Evolutionary conservation across 495 filamentous ascomycete genomes (phyloP), one percentile per base, ranked within the genome.

Genomic region (Neurospora sp.): DNA sequence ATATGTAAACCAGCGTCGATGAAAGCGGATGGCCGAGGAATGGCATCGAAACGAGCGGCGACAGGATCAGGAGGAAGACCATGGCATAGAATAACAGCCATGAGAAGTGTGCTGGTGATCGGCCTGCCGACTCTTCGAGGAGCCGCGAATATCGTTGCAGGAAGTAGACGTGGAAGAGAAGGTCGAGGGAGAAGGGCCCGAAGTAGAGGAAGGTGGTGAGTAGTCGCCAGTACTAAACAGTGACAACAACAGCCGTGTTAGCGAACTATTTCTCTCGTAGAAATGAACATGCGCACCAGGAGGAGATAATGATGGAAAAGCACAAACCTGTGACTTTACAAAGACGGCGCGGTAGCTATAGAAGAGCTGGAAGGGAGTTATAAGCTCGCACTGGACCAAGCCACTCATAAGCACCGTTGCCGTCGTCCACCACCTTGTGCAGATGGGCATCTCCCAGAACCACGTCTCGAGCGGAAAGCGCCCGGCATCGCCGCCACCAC

Each of bases 141-240:
- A 98, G 90, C 45, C 96, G 93, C 13, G 94, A 94, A 84, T 99
- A 99, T 36, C 96, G 93, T 78, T 97, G 94, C 62, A 98, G 89
- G 86, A 99, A 99, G 88, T 98, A 99, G 83, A 99, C 92, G 80
- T 99, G 96, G 88, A 98, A 98, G 78, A 98, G 88, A 34, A 99
- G 90, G 82, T 99, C 96, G 77, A 99, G 90, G 54, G 90, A 94
- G 70, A 99, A 88, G 13, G 94, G 94, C 28, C 96, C 96, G 81
- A 98, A 98, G 84, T 98, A 99, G 75, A 97, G 88, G 83, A 99
- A 99, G 4, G 96, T 97, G 15, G 94, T 94, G 21, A 98, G 74
- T 3, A 99, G 85, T 36, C 96, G 93, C 96, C 96, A 98, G 83
- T 97, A 98, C 93, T 98, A 74, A 38, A 37, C 15, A 24, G 11